These are phyloP conservation scores for Boletellus deceptivus DNA, from an alignment of 1,284 basidiomycete genomes.

Conservation along the genomic window DNA sequence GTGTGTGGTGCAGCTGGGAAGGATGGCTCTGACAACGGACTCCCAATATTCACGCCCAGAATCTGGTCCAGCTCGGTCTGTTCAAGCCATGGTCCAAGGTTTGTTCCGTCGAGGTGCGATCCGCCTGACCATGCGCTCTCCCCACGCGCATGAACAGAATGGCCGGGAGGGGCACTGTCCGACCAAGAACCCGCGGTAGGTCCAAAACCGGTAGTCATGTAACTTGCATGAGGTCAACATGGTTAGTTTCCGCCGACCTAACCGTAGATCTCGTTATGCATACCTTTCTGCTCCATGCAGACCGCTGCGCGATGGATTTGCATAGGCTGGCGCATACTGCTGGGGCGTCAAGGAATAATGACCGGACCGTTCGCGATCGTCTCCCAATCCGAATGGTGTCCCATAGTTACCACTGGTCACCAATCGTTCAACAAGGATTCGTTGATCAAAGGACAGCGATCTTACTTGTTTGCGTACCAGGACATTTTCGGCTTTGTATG, in stretches of 20 bases:
- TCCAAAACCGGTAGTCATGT: neutral
- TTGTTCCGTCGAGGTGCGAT: neutral
- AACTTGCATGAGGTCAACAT: neutral
- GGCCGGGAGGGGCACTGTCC: neutral
- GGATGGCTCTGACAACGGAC: constrained; percentile 3
- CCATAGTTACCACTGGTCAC: constrained; percentile 1
- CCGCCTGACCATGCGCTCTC: neutral
- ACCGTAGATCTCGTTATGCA: neutral
- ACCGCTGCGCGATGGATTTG: neutral
- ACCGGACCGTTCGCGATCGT: neutral
- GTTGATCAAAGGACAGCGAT: neutral
- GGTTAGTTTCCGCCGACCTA: neutral
- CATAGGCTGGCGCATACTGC: constrained; percentile 2
- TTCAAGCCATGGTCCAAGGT: neutral
- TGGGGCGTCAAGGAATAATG: neutral
- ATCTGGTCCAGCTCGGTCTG: neutral
- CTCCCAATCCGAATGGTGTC: neutral
- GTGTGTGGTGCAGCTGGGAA: neutral
- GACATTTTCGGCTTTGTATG: constrained; percentile 9
- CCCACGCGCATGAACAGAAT: neutral
- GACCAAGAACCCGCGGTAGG: constrained; percentile 5
- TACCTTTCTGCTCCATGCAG: constrained; percentile 14
- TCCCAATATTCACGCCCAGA: constrained; percentile 1
- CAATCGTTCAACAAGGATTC: neutral
- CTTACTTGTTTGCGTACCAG: constrained; percentile 13